Conservation (phyloP, 2,329 filamentous ascomycete species). For the Ceratocystis ficicola region DNA sequence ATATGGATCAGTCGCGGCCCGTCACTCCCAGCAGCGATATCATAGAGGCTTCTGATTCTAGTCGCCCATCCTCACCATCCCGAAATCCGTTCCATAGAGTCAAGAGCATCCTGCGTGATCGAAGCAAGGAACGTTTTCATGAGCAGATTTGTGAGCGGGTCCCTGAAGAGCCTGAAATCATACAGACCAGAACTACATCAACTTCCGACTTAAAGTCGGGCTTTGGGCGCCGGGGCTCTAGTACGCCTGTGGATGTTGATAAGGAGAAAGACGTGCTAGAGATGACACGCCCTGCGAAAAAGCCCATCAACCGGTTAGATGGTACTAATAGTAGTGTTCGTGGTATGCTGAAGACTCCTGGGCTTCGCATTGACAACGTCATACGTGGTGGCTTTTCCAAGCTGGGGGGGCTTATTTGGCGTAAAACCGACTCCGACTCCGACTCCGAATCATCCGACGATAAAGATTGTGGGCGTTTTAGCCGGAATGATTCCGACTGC, state of each 20-base stretch:
- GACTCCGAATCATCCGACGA: slow-evolving; percentile 21
- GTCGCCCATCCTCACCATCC: slow-evolving; percentile 50
- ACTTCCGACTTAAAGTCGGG: slow-evolving; percentile 13
- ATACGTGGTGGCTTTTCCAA: slow-evolving; percentile 49
- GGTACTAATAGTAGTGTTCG: slow-evolving; percentile 39
- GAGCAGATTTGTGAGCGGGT: slow-evolving; percentile 19
- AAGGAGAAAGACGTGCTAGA: slow-evolving; percentile 6
- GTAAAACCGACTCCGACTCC: slow-evolving; percentile 33
- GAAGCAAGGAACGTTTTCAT: slow-evolving; percentile 15
- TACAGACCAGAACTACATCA: slow-evolving; percentile 11
- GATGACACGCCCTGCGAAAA: background rate
- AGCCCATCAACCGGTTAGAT: background rate
- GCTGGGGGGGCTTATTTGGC: slow-evolving; percentile 46
- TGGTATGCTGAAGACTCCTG: slow-evolving; percentile 52
- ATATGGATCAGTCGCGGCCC: slow-evolving; percentile 11
- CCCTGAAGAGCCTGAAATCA: slow-evolving; percentile 8
- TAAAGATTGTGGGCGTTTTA: slow-evolving; percentile 20
- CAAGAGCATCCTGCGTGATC: slow-evolving; percentile 43
- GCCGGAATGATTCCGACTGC: slow-evolving; percentile 11
- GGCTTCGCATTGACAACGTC: slow-evolving; percentile 59
- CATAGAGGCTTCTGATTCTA: slow-evolving; percentile 30
- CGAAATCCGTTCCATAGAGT: slow-evolving; percentile 47
- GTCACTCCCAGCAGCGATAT: slow-evolving; percentile 3
- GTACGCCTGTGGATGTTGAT: background rate
- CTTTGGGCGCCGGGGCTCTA: background rate